Base-by-base conservation (phyloP, 2,329 filamentous ascomycete genomes). In the Pseudogymnoascus pannorum region DNA sequence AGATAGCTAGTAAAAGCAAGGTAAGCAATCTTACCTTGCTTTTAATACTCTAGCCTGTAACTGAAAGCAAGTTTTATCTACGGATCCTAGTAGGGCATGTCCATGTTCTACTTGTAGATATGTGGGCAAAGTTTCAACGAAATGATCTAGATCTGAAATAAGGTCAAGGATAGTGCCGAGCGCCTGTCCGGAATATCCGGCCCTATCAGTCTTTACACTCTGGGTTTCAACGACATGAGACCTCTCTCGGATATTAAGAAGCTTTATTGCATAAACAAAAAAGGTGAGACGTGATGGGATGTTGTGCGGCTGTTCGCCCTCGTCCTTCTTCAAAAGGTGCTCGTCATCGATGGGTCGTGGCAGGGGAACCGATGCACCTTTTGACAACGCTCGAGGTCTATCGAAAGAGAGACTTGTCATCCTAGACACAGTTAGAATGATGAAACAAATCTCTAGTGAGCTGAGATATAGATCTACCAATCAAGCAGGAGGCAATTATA, bases 291-390 rank as follows among this genome's bases (percentile, higher is more conserved):
- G 65, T 1, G 71, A 72, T 4, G 66, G 66, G 1, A 63, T 29
- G 0, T 61, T 33, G 0, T 36, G 36, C 2, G 66, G 69, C 31
- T 74, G 71, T 1, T 11, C 20, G 8, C 66, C 70, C 57, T 72
- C 66, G 2, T 59, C 60, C 1, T 36, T 62, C 1, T 59, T 36
- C 2, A 64, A 66, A 0, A 74, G 48, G 33, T 68, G 68, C 60
- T 73, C 69, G 38, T 74, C 72, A 57, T 73, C 72, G 29, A 74
- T 70, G 0, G 63, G 38, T 0, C 61, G 60, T 11, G 70, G 71
- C 2, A 64, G 51, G 3, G 67, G 64, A 1, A 66, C 61, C n/a
- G 31, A 48, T 29, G 60, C 42, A 18, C 57, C 61, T 2, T 64
- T 29, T 31, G 65, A 59, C 24, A 72, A 64, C 33, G 69, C 65